Percentiles rank a stretch among this genome's conserved stretches.
Evolutionary conservation across 1,284 basidiomycete species (phyloP).

Genomic region (Cryptococcus floricola): DNA sequence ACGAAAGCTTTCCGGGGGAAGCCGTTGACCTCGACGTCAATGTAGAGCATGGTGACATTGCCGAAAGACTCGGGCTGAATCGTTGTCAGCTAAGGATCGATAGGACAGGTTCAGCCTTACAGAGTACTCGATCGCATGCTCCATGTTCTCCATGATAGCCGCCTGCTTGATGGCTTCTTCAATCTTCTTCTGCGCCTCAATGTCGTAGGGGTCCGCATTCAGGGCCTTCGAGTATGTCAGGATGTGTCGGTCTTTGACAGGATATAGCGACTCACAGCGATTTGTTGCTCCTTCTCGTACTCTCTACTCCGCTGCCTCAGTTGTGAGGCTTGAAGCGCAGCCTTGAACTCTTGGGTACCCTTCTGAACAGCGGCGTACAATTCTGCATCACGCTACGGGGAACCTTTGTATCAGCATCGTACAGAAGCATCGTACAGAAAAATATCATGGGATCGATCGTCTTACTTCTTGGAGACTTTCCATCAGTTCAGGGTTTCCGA

Average conservation of each 20-base stretch:
- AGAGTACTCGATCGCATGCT: slow-evolving; percentile 84
- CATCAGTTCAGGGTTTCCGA: slow-evolving; percentile 79
- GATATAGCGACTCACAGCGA: slow-evolving; percentile 48
- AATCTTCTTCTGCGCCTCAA: slow-evolving; percentile 85
- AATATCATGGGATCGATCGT: slow-evolving; percentile 3
- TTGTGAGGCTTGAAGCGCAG: slow-evolving; percentile 64
- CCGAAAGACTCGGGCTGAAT: slow-evolving; percentile 84
- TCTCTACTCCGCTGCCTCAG: slow-evolving; percentile 58
- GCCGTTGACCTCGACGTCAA: slow-evolving; percentile 82
- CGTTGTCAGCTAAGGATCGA: slow-evolving; percentile 1
- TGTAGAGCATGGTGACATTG: slow-evolving; percentile 86
- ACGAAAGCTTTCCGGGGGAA: slow-evolving; percentile 91
- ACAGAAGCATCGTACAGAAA: too few species aligned
- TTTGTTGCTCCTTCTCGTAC: slow-evolving; percentile 60
- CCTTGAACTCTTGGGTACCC: slow-evolving; percentile 67
- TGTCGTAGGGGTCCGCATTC: slow-evolving; percentile 81
- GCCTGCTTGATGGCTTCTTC: slow-evolving; percentile 91
- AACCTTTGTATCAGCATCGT: neutral
- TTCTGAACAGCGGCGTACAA: slow-evolving; percentile 66
- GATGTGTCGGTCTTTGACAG: neutral
- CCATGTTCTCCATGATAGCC: slow-evolving; percentile 84
- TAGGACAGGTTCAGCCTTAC: slow-evolving; percentile 20
- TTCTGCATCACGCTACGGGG: slow-evolving; percentile 66
- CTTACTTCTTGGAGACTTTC: slow-evolving; percentile 65
- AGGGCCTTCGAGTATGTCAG: slow-evolving; percentile 52